phyloP scores from a whole-genome alignment of 768 basidiomycete species.

The Daedaleopsis sinensis region DNA sequence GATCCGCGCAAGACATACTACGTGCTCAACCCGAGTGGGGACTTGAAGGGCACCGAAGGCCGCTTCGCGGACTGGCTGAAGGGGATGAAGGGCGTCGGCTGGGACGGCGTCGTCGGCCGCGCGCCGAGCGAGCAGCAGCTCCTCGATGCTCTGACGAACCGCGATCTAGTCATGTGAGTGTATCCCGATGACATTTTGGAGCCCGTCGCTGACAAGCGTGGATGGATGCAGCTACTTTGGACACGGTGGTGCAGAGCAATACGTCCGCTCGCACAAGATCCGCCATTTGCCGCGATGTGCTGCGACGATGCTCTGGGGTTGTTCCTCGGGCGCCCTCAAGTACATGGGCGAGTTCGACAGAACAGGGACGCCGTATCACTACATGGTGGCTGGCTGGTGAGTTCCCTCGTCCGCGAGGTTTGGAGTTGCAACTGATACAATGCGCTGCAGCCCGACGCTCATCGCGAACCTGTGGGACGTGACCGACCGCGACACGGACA shows the following conservation, averaged over 20 bases:
- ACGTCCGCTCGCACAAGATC: conserved; percentile 85
- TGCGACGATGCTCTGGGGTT: conserved; percentile 97
- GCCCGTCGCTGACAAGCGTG: neutral
- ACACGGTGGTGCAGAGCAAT: conserved; percentile 95
- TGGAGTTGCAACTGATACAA: neutral
- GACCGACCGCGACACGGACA: conserved; percentile 96
- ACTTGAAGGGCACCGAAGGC: conserved; percentile 80
- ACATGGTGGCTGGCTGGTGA: conserved; percentile 97
- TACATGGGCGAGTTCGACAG: conserved; percentile 96
- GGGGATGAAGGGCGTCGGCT: conserved; percentile 72
- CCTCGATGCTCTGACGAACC: conserved; percentile 63
- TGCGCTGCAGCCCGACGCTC: conserved; percentile 65
- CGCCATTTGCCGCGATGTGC: conserved; percentile 84
- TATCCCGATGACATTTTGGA: neutral
- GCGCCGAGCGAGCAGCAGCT: conserved; percentile 86
- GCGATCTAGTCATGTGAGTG: conserved; percentile 91
- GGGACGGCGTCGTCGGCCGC: conserved; percentile 81
- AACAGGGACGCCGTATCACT: conserved; percentile 89
- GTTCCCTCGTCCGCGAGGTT: conserved; percentile 35
- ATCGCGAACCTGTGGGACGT: conserved; percentile 99
- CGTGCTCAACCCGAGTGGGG: conserved; percentile 91
- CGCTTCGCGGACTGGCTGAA: conserved; percentile 81
- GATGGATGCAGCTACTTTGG: conserved; percentile 83
- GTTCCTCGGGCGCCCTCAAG: conserved; percentile 86
- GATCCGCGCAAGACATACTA: conserved; percentile 76